These are phyloP conservation scores for Coleophoma crateriformis DNA, from an alignment of 2,329 filamentous ascomycete genomes.

Conservation along the genomic window DNA sequence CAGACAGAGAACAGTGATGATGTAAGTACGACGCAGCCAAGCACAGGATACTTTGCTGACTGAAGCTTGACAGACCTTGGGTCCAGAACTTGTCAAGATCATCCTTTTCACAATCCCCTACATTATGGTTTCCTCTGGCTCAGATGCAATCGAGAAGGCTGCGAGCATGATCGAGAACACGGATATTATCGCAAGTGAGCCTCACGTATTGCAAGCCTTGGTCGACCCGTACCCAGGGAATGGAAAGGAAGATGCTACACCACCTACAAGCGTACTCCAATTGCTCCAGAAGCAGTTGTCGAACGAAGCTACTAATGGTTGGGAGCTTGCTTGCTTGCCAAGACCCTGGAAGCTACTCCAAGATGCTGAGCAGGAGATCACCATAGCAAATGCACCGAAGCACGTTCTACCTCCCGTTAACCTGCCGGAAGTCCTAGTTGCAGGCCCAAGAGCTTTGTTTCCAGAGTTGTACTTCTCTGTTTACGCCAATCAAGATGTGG, in stretches of 20 bases:
- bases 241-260: conserved; percentile 54
- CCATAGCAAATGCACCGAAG: conserved; percentile 56
- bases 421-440: conserved; percentile 69
- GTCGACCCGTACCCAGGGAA: conserved; percentile 79
- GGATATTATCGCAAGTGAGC: conserved; percentile 86
- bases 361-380: conserved; percentile 56
- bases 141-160: conserved; percentile 67
- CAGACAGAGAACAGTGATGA: conserved; percentile 93
- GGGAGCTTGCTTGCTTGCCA: conserved; percentile 67
- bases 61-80: conserved; percentile 45
- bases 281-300: conserved; percentile 84
- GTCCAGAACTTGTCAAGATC: conserved; percentile 90
- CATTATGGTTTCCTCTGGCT: conserved; percentile 68
- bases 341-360: conserved; percentile 61
- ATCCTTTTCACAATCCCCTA: conserved; percentile 95
- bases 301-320: conserved; percentile 66
- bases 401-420: conserved; percentile 72
- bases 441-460: conserved; percentile 73
- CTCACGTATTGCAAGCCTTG: conserved; percentile 76
- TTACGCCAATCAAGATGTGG: conserved; percentile 78
- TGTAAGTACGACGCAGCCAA: conserved; percentile 46
- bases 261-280: conserved; percentile 67
- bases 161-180: conserved; percentile 84
- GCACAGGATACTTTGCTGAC: conserved; percentile 5
- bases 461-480: conserved; percentile 94